Evolutionary conservation across 2,329 filamentous ascomycete species (phyloP), one percentile per base, ranked within the genome.

Genomic region (Neopestalotiopsis sp.): DNA sequence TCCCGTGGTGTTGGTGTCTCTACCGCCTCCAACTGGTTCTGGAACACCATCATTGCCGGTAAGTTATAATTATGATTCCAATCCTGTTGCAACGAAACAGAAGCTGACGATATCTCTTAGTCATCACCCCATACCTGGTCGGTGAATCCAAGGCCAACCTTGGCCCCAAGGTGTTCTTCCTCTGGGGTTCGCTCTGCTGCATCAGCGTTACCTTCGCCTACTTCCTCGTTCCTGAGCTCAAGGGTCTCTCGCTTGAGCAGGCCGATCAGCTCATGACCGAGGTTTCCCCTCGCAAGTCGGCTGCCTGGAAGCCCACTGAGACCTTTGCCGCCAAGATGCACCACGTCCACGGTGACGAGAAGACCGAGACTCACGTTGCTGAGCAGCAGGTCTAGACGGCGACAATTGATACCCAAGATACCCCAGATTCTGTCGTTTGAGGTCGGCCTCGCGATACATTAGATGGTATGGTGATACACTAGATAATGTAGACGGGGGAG

Each of bases 1-100:
- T 92, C 94, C 56, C 92, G 93, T 74, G 94, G 94, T 84, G 94
- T 97, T 70, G 94, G 88, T 75, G 87, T 97, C 59, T 95, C 94
- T 56, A 97, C 94, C 9, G 92, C 94, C 70, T 94, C 91, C 79
- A 97, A 97, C 88, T 97, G 94, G 94, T 88, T 96, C 71, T 96
- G 93, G 93, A 96, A 94, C 85, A 94, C 91, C 80, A 87, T 88
- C 76, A 88, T 88, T 61, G 76, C 74, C 66, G 80, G 82, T 86
- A 79, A 79, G 79, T 68, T 3, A 38, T 38, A 24, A 40, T 61
- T 12, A 3, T 14, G 30, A 58, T 5, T n/a, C n/a, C 14, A 24
- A 20, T 28, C 30, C 4, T 14, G 59, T 62, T 34, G 30, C 9
- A 10, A 5, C 2, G 20, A 65, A 34, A 17, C 20, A 42, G n/a